Evolutionary conservation across 1,139 yeast genomes (phyloP).

Genomic region (Waltiozyma sp.): DNA sequence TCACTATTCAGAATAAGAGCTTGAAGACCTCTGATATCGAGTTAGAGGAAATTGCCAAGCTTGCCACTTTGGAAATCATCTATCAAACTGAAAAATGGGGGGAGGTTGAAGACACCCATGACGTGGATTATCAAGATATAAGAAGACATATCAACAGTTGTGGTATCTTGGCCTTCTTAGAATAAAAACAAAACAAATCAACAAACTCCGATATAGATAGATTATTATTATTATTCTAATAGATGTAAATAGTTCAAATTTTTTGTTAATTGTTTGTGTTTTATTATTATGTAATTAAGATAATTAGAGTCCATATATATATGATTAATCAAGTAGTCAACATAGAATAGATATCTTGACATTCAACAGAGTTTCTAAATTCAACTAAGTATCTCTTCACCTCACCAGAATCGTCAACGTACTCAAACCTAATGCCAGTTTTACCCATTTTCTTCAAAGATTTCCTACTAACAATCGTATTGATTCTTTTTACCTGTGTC

Average conservation of each 20-base stretch:
- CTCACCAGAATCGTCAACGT: slow-evolving; percentile 12
- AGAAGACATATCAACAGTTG: slow-evolving; percentile 75
- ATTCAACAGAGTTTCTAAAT: slow-evolving; percentile 14
- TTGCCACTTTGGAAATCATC: slow-evolving; percentile 73
- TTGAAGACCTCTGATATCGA: slow-evolving; percentile 15
- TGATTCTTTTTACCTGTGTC: slow-evolving; percentile 1
- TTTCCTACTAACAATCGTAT: slow-evolving; percentile 11
- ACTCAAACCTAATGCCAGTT: slow-evolving; percentile 14
- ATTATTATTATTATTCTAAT: too few species aligned
- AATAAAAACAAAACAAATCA: slow-evolving; percentile 4
- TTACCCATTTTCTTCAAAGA: slow-evolving; percentile 15
- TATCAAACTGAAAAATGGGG: slow-evolving; percentile 92
- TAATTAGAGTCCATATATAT: too few species aligned
- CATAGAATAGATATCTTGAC: slow-evolving; percentile 14
- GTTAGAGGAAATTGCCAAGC: slow-evolving; percentile 63
- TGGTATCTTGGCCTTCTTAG: slow-evolving; percentile 41
- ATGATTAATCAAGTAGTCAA: slow-evolving; percentile 2
- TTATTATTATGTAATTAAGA: too few species aligned
- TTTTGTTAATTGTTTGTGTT: too few species aligned
- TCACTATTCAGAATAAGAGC: slow-evolving; percentile 22
- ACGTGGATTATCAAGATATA: slow-evolving; percentile 85
- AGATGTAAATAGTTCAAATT: too few species aligned
- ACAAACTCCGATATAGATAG: too few species aligned
- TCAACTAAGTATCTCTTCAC: slow-evolving; percentile 14
- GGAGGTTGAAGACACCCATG: slow-evolving; percentile 97